phyloP scores from a whole-genome alignment of 495 filamentous ascomycete genomes.

The Articulospora tetracladia region DNA sequence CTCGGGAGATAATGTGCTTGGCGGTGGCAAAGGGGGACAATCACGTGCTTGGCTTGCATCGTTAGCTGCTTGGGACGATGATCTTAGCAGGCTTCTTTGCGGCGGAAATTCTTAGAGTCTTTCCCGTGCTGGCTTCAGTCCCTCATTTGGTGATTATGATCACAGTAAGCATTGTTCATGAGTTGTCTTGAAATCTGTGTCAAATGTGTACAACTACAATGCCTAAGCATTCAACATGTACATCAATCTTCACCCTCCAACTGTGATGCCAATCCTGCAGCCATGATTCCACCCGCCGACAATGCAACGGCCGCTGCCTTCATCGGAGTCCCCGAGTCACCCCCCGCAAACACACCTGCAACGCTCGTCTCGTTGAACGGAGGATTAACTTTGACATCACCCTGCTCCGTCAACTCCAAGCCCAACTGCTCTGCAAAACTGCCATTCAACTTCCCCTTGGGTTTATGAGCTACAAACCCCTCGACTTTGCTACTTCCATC shows the following conservation, averaged over 20 bases:
- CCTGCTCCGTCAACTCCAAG: constrained; percentile 26
- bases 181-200: too few species aligned
- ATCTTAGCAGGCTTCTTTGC: too few species aligned
- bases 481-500: constrained; percentile 16
- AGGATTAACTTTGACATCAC: constrained; percentile 28
- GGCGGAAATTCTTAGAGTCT: too few species aligned
- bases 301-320: constrained; percentile 23
- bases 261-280: constrained; percentile 10
- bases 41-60: too few species aligned
- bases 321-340: constrained; percentile 29
- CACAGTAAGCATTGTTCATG: too few species aligned
- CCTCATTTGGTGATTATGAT: too few species aligned
- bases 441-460: constrained; percentile 21
- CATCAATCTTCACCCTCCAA: background rate
- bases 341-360: constrained; percentile 37
- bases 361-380: constrained; percentile 34
- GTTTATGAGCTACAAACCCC: constrained; percentile 25
- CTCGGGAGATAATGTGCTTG: too few species aligned
- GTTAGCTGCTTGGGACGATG: too few species aligned
- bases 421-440: constrained; percentile 30
- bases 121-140: too few species aligned
- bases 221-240: too few species aligned
- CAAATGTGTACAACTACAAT: too few species aligned
- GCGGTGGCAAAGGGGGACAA: too few species aligned
- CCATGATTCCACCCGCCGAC: constrained; percentile 14